phyloP scores from a whole-genome alignment of 257 asterid genomes.

The Lithospermum erythrorhizon region DNA sequence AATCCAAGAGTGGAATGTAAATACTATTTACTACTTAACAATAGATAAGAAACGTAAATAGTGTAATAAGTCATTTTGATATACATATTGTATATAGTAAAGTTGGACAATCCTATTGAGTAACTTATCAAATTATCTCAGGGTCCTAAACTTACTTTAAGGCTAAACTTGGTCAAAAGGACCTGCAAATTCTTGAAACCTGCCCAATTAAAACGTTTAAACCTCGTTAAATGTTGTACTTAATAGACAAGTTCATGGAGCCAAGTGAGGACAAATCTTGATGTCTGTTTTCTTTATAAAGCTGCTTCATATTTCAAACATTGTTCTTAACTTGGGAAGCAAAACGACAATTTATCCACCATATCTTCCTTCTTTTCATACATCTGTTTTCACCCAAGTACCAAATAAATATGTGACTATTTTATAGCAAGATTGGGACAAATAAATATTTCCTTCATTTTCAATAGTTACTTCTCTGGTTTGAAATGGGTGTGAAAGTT shows the following conservation, averaged over 20 bases:
- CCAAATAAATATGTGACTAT: not conserved
- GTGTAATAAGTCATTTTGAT: too few relatives aligned
- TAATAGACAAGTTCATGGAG: not conserved
- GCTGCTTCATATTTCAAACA: not conserved
- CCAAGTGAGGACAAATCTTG: not conserved
- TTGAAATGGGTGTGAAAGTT: constrained; percentile 20
- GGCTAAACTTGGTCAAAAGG: not conserved
- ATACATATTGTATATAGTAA: too few relatives aligned
- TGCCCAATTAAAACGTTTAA: not conserved
- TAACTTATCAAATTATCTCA: too few relatives aligned
- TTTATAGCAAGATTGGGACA: not conserved
- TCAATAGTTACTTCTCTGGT: not conserved
- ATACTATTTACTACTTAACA: too few relatives aligned
- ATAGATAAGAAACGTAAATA: too few relatives aligned
- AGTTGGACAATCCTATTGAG: not conserved
- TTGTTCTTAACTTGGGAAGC: not conserved
- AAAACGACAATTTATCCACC: not conserved
- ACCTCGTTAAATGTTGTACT: not conserved
- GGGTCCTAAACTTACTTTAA: not conserved
- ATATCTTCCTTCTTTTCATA: not conserved
- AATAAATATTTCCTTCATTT: not conserved
- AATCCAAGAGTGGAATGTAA: too few relatives aligned
- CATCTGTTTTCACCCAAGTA: not conserved
- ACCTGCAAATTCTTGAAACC: not conserved
- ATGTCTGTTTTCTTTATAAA: too few relatives aligned